Evolutionary conservation across 768 basidiomycete genomes (phyloP), one percentile per base, ranked within the genome.

Genomic region (Mycena vitilis): DNA sequence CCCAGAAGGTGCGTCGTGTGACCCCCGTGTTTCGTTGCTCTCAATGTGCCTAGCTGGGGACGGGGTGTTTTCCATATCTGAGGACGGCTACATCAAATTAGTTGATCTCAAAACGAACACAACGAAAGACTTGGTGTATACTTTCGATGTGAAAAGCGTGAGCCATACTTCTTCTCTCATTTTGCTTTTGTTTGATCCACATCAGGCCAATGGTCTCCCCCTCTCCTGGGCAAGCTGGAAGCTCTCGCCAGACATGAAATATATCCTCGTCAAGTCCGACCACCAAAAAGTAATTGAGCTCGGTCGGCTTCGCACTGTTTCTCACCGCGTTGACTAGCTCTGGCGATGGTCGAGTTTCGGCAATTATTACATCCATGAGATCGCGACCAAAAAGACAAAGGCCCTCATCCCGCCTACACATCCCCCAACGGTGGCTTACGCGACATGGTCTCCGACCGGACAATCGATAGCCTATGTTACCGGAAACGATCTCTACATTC

Each of bases 271-370:
- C 59, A 91, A 94, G 76, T 83, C 94, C 0, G 84, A 94, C 75
- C 80, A 88, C 73, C 79, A 80, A 63, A 96, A 98, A 86, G 95
- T 90, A 67, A 77, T 70, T 55, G 52, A 48, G 48, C 22, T 36
- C 25, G 15, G 57, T 3, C 59, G 42, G 38, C 22, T 62, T 60
- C 2, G 20, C 30, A 23, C 49, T 20, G 38, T 62, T 64, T 38
- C 75, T 60, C 62, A 73, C 36, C n/a, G 40, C 10, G 56, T 30
- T 30, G 2, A 5, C 58, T 63, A 96, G 91, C 94, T 96, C 91
- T 99, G 98, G 98, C 89, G 98, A 53, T 87, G 92, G 78, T 98
- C 96, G 8, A 90, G 89, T 63, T 91, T 91, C 75, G 92, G 93
- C 20, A 98, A 96, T 78, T 99, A 96, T 77, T 97, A 95, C 78